These are phyloP conservation scores for Solanum dulcamara DNA, from an alignment of 257 asterid genomes.

Conservation along the genomic window DNA sequence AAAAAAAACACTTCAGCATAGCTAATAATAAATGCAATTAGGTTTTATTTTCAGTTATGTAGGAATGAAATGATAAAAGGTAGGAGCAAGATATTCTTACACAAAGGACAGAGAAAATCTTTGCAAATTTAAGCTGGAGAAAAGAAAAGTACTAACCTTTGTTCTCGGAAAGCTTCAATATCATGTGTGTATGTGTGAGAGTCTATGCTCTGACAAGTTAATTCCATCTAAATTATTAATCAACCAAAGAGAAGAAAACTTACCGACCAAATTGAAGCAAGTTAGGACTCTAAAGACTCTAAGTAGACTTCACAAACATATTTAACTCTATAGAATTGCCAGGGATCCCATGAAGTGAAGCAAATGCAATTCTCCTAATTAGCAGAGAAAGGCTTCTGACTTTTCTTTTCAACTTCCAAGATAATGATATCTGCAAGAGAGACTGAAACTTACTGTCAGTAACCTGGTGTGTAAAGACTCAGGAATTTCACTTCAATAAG, in stretches of 20 bases:
- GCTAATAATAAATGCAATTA: background rate
- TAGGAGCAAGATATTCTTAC: background rate
- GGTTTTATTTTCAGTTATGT: background rate
- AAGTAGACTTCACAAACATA: too few relatives aligned
- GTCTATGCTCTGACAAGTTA: background rate
- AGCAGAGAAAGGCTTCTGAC: too few relatives aligned
- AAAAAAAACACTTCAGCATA: background rate
- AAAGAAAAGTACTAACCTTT: background rate
- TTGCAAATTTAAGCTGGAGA: background rate
- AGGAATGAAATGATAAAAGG: background rate
- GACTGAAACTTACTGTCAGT: background rate
- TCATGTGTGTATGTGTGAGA: background rate
- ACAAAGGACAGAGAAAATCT: too few relatives aligned
- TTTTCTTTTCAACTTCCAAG: too few relatives aligned
- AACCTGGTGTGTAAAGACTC: background rate
- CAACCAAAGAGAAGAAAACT: background rate
- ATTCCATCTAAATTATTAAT: background rate
- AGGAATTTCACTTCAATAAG: background rate
- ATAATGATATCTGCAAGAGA: background rate
- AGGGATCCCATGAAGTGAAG: too few relatives aligned
- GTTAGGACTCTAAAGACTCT: too few relatives aligned
- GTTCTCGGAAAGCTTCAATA: background rate
- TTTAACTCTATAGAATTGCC: too few relatives aligned
- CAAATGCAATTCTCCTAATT: too few relatives aligned
- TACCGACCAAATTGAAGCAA: too few relatives aligned